Percentiles rank a stretch among this genome's conserved stretches.
phyloP scores from a whole-genome alignment of 805 yeast genomes.

The Blastobotrys mokoenaii region DNA sequence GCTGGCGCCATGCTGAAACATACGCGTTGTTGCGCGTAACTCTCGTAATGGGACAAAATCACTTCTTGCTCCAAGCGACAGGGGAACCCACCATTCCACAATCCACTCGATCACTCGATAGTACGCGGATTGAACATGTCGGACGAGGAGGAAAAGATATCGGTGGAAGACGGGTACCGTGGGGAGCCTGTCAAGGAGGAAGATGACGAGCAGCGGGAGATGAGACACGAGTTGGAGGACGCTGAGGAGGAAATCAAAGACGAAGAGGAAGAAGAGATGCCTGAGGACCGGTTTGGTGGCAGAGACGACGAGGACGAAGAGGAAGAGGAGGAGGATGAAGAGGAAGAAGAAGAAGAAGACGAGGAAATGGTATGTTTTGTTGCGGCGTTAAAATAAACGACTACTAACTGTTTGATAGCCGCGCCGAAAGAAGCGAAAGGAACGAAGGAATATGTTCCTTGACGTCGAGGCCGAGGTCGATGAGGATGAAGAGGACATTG shows the following conservation, averaged over 20 bases:
- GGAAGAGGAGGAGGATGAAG: slow-evolving; percentile 92
- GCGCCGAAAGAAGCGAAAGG: slow-evolving; percentile 33
- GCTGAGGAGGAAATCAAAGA: slow-evolving; percentile 43
- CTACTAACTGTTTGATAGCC: slow-evolving; percentile 6
- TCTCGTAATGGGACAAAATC: too few relatives aligned
- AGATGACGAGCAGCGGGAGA: slow-evolving; percentile 12
- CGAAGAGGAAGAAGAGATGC: slow-evolving; percentile 55
- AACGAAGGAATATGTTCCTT: slow-evolving; percentile 69
- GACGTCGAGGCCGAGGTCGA: slow-evolving; percentile 99
- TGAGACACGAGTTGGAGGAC: slow-evolving; percentile 42
- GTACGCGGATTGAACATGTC: too few relatives aligned
- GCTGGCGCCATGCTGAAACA: too few relatives aligned
- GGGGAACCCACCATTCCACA: too few relatives aligned
- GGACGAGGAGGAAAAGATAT: slow-evolving; percentile 30
- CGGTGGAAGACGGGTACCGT: slow-evolving; percentile 38
- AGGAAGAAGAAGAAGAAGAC: slow-evolving; percentile 84
- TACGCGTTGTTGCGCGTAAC: too few relatives aligned
- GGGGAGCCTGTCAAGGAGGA: slow-evolving; percentile 30
- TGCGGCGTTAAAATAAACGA: not conserved
- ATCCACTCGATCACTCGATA: too few relatives aligned
- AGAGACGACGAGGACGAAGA: slow-evolving; percentile 89
- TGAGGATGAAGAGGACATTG: slow-evolving; percentile 90
- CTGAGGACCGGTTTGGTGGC: slow-evolving; percentile 44
- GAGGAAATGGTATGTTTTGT: slow-evolving; percentile 57
- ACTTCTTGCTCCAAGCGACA: too few relatives aligned